Evolutionary conservation across 331 rosid species (phyloP).

Genomic region (Spiraea crenata): DNA sequence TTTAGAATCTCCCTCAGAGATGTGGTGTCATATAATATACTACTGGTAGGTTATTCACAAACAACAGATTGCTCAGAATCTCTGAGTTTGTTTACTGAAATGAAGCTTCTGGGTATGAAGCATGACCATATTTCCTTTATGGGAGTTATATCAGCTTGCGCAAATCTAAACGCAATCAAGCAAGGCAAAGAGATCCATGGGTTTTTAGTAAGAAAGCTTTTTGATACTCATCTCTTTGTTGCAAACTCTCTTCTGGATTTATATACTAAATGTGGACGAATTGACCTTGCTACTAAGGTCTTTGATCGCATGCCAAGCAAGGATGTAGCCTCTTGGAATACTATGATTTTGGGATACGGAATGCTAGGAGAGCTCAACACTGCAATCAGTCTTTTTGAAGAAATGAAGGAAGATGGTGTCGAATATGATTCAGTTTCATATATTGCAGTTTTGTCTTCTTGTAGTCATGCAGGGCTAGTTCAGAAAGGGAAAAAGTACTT

Average conservation of each 20-base stretch:
- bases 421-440: conserved; percentile 72
- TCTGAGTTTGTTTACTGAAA: conserved; percentile 60
- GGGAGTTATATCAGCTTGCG: conserved; percentile 79
- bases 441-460: conserved; percentile 78
- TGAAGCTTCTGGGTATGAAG: conserved; percentile 50
- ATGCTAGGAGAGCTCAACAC: conserved; percentile 71
- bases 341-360: conserved; percentile 88
- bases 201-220: conserved; percentile 40
- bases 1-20: conserved; percentile 60
- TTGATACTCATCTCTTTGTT: conserved; percentile 55
- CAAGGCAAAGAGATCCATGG: conserved; percentile 88
- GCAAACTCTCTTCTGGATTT: conserved; percentile 77
- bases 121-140: conserved; percentile 69
- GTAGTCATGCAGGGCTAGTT: conserved; percentile 85
- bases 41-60: conserved; percentile 69
- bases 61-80: conserved; percentile 56
- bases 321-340: conserved; percentile 90
- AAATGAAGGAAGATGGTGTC: conserved; percentile 54
- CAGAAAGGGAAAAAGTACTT: conserved; percentile 65
- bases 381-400: conserved; percentile 66
- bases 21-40: conserved; percentile 66
- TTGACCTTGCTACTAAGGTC: conserved; percentile 62
- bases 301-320: conserved; percentile 52
- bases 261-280: conserved; percentile 78
- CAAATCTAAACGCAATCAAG: conserved; percentile 63